Evolutionary conservation across 1,139 yeast species (phyloP), one percentile per base, ranked within the genome.

Genomic region (Yamadazyma dendronema): DNA sequence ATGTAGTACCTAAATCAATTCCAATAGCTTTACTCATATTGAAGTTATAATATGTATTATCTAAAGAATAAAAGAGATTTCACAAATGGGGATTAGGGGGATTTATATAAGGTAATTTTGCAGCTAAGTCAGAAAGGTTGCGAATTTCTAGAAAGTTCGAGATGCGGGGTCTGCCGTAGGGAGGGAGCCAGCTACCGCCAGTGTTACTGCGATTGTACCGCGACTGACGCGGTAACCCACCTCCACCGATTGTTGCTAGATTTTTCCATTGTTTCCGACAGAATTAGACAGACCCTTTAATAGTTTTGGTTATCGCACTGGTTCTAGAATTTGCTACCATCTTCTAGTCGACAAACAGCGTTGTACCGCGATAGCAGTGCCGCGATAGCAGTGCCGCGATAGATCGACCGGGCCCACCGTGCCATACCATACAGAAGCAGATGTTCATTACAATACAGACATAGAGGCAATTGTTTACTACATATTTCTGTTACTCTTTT

Each of bases 1-100:
- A 82, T 33, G 89, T 82, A 36, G 89, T 82, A 62, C 89, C 89
- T 72, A 82, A 81, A 69, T 82, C 89, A 66, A 82, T 82, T 61
- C 89, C 89, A 48, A 82, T 75, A 62, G 87, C 86, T 65, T 74
- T 78, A 39, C 83, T 68, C 84, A 79, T 79, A 16, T 30, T 35
- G n/a, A 7, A 19, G 9, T 19, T 19, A 19, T 7, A 7, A 9
- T 19, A 9, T 19, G 9, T 19, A 24, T 25, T 13, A 10, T 25
- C 16, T 4, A 11, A 10, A 17, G 9, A 25, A 11, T 10, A 15
- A 30, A 15, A 25, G 21, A 9, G 19, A 10, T 17, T 14, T 17
- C 5, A 3, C 15, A 27, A n/a, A n/a, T n/a, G n/a, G 33, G 35
- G 27, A 11, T 11, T 15, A 12, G 27, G 26, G 15, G 31, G 38